Evolutionary conservation across 1,284 basidiomycete genomes (phyloP), one percentile per base, ranked within the genome.

Genomic region (Ustilago tritici): DNA sequence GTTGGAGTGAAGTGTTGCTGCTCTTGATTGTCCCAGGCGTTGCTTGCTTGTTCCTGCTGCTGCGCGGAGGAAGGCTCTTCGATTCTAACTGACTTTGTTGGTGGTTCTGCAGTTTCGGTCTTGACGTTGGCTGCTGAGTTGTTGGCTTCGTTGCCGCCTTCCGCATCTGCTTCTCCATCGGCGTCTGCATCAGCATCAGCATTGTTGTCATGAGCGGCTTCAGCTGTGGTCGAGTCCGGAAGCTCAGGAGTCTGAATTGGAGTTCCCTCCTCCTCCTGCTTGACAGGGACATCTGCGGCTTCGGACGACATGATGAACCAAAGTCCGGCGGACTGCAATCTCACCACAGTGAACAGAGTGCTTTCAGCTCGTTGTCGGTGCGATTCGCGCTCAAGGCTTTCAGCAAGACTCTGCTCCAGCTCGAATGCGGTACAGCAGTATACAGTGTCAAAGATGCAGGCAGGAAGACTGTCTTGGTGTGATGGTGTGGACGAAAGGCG

Each of bases 261-360:
- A 23, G n/a, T 59, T 12, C 34, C 56, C 19, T 61, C 55, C 43
- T 61, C 50, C 43, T 73, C 70, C 46, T 57, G 57, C 43, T 73
- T 68, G 55, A 73, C 35, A 6, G 64, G 70, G 36, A 54, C 65
- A 31, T 67, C 65, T 2, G 61, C 34, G 23, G 70, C 35, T 38
- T 64, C 70, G 23, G 61, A 40, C 49, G 70, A 65, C 70, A 73
- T 73, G 34, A 11, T 41, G 53, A 38, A 11, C 19, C 5, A 9
- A 19, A 15, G n/a, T 46, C n/a, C 23, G 43, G 19, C 43, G 15
- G 43, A 46, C 43, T 19, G n/a, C 43, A 46, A 19, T 46, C n/a
- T 46, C 43, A 19, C 23, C 43, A 9, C 17, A 15, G 14, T 10
- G 36, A 38, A 38, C 36, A 38, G 19, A 46, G 17, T 46, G 43